Conservation (phyloP, 2,329 filamentous ascomycete genomes). For the Diaporthe humulicola region DNA sequence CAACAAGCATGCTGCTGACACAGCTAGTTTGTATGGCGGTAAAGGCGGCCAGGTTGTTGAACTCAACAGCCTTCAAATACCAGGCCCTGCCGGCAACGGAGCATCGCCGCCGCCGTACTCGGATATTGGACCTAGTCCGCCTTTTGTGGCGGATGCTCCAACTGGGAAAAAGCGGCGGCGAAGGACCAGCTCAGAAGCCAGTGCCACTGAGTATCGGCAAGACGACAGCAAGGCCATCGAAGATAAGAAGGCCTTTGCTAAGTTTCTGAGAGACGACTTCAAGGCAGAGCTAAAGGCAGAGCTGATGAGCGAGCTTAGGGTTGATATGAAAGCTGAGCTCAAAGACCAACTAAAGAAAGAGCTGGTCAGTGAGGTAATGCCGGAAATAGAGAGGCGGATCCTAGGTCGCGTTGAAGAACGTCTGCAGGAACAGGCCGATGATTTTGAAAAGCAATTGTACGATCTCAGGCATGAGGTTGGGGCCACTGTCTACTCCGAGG, state of each 20-base stretch:
- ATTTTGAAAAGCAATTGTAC: conserved; percentile 20
- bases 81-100: neutral
- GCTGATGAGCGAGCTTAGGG: conserved; percentile 3
- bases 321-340: conserved; percentile 1
- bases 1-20: conserved; percentile 33
- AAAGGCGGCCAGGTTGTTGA: conserved; percentile 35
- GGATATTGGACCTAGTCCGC: conserved; percentile 18
- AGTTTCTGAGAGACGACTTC: conserved; percentile 6
- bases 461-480: conserved; percentile 21
- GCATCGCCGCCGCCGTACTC: conserved; percentile 20
- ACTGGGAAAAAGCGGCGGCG: conserved; percentile 25
- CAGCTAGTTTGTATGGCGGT: conserved; percentile 35
- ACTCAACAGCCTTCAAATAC: neutral
- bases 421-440: conserved; percentile 24
- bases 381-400: conserved; percentile 18
- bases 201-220: neutral
- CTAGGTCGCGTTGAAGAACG: conserved; percentile 13
- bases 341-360: conserved; percentile 4
- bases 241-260: neutral
- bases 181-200: conserved; percentile 15
- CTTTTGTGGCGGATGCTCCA: neutral
- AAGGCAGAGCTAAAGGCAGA: conserved; percentile 27
- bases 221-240: neutral
- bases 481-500: conserved; percentile 18
- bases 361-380: conserved; percentile 19